Percentiles rank a stretch among this genome's conserved stretches.
These are phyloP conservation scores for Rostrohypoxylon terebratum DNA, from an alignment of 495 filamentous ascomycete species.

Conservation along the genomic window DNA sequence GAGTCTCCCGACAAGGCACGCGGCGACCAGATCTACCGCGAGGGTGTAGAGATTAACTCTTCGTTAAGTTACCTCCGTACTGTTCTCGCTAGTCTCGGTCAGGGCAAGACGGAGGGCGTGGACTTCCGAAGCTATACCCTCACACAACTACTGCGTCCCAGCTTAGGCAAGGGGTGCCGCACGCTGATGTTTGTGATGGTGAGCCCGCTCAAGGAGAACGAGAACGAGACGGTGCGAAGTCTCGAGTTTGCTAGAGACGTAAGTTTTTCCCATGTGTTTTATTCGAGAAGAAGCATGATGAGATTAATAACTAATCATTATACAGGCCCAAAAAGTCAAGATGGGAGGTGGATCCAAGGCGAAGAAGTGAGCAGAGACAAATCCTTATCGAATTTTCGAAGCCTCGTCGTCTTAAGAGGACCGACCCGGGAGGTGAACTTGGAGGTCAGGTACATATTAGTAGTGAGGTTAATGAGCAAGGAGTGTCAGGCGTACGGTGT, in stretches of 20 bases:
- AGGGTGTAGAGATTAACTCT: conserved; percentile 98
- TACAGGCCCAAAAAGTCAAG: conserved; percentile 50
- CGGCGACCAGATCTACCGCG: conserved; percentile 84
- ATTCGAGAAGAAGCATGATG: not conserved
- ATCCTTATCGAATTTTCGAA: not conserved
- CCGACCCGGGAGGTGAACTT: not conserved
- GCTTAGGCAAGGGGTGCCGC: conserved; percentile 93
- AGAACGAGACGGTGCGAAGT: conserved; percentile 93
- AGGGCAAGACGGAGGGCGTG: conserved; percentile 86
- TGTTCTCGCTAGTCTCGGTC: conserved; percentile 90
- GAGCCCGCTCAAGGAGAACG: conserved; percentile 88
- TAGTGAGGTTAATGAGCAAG: too few species aligned
- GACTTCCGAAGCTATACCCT: conserved; percentile 97
- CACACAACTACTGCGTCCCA: conserved; percentile 95
- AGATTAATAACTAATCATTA: conserved; percentile 20
- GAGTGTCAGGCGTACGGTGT: not conserved
- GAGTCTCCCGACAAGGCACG: conserved; percentile 88
- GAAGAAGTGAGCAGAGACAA: conserved; percentile 30
- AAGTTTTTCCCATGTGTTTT: conserved; percentile 32
- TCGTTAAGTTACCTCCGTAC: conserved; percentile 92
- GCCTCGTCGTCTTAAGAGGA: not conserved
- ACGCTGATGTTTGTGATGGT: conserved; percentile 99
- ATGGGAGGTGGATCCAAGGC: conserved; percentile 45
- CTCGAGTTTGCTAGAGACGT: conserved; percentile 97
- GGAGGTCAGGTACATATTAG: not conserved